phyloP scores from a whole-genome alignment of 148 eudicot species.

The Vaccinium vitisidaea region DNA sequence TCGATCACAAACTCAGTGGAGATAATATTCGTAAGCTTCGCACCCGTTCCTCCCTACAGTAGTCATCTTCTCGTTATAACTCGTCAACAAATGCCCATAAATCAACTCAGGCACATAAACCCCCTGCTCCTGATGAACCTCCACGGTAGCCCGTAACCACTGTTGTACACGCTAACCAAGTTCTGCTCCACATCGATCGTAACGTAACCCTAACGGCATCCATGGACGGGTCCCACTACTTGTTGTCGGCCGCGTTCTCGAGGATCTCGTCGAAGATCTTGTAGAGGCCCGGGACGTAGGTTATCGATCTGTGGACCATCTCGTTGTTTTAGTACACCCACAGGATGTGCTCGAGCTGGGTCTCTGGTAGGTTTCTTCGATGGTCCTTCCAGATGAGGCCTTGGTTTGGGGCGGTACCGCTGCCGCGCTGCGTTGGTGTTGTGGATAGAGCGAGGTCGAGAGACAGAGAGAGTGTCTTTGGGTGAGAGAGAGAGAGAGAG shows the following conservation, averaged over 20 bases:
- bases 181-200: conserved; percentile 51
- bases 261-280: conserved; percentile 94
- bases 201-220: conserved; percentile 55
- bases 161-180: conserved; percentile 60
- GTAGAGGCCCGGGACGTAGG: conserved; percentile 86
- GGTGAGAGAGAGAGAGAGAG: no score
- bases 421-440: conserved; percentile 44
- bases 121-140: conserved; percentile 79
- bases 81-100: conserved; percentile 89
- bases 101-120: conserved; percentile 29
- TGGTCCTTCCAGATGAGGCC: conserved; percentile 38
- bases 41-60: conserved; percentile 99
- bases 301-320: conserved; percentile 40
- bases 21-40: conserved; percentile 86
- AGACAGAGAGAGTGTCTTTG: no score
- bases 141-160: conserved; percentile 89
- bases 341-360: conserved; percentile 92
- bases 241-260: conserved; percentile 91
- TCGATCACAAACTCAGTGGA: conserved; percentile 86
- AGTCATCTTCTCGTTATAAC: conserved; percentile 71
- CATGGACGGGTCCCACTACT: conserved; percentile 84
- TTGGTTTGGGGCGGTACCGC: conserved; percentile 1
- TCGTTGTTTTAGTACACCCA: conserved; percentile 60
- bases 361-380: conserved; percentile 91
- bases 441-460: background rate